Base-by-base conservation (phyloP, 192 early-diverging fungal species). In the Coemansia sp. region DNA sequence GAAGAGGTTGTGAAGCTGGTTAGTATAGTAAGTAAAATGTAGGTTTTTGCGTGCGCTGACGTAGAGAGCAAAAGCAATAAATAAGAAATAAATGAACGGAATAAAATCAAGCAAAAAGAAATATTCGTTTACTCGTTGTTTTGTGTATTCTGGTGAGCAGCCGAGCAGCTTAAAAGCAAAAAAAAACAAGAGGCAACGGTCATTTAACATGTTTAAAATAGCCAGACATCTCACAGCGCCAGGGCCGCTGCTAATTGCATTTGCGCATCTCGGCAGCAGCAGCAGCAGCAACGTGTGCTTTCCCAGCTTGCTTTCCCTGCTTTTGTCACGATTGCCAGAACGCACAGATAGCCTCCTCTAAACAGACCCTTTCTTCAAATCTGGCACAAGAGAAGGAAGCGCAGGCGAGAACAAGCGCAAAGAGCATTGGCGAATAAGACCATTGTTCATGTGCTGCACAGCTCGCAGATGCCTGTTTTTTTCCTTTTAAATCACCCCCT, bases 121-220 rank as follows among this genome's bases (percentile, higher is more conserved):
- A 45, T 94, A 81, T 68, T 93, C 42, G 3, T 45, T 3, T 45
- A 14, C 16, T 14, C 42, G 8, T 45, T 45, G n/a, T n/a, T 45
- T 45, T 7, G 42, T 45, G 11, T 45, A 11, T 45, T 14, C 16
- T 45, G 42, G 2, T 14, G 12, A 45, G 42, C 42, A 14, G 16
- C 42, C 16, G 42, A 45, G 42, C 42, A 11, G 42, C 16, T 45
- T 45, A 45, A 45, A 45, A 45, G 42, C 42, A 45, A 45, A 45
- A 16, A 4, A 36, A 8, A 8, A 8, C 34, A 36, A 36, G 34
- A 36, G 34, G 8, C 5, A 36, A 36, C 8, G 4, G 34, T 8
- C 34, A 36, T 36, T 36, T 36, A 36, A 8, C 34, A 36, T 36
- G 34, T 8, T 36, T 36, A n/a, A n/a, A n/a, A n/a, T n/a, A n/a